A percentile compares a stretch with the other conserved stretches of the same genome.
These are phyloP conservation scores for Fusarium irregulare DNA, from an alignment of 2,329 filamentous ascomycete species.

Conservation along the genomic window DNA sequence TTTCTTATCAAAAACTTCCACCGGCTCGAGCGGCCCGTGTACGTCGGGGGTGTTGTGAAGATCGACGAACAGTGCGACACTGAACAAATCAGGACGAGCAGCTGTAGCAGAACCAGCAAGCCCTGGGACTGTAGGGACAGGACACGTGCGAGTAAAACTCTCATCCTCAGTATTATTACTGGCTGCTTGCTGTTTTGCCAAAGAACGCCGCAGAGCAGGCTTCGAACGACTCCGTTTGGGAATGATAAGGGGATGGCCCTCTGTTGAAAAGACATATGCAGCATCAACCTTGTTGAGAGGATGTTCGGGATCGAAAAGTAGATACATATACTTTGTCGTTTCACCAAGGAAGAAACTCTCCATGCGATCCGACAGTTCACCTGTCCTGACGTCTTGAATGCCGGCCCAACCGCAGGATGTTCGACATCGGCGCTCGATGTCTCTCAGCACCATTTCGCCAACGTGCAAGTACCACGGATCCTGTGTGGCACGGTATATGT, in stretches of 20 bases:
- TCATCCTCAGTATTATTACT: constrained; percentile 55
- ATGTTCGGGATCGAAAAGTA: constrained; percentile 88
- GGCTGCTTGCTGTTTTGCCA: constrained; percentile 25
- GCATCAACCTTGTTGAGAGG: constrained; percentile 88
- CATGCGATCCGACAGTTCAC: constrained; percentile 93
- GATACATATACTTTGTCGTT: constrained; percentile 93
- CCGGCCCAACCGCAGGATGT: constrained; percentile 94
- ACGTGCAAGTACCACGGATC: constrained; percentile 98
- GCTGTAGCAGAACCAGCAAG: constrained; percentile 84
- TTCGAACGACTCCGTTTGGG: constrained; percentile 59
- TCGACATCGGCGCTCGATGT: constrained; percentile 90
- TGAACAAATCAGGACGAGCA: constrained; percentile 83
- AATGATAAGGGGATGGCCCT: constrained; percentile 92
- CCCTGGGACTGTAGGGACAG: constrained; percentile 66
- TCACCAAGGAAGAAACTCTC: constrained; percentile 99
- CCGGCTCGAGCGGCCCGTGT: constrained; percentile 58
- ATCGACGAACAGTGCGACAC: constrained; percentile 86
- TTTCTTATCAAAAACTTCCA: constrained; percentile 58
- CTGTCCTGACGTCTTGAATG: constrained; percentile 81
- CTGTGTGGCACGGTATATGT: constrained; percentile 91
- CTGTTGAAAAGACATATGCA: constrained; percentile 93
- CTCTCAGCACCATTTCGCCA: constrained; percentile 92
- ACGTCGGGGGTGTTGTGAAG: constrained; percentile 80
- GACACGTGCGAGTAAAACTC: constrained; percentile 72
- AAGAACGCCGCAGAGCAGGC: constrained; percentile 6